Percentiles rank a stretch among this genome's conserved stretches.
Evolutionary conservation across 169 alveolate genomes (phyloP).

Genomic region (Babesia caballi): DNA sequence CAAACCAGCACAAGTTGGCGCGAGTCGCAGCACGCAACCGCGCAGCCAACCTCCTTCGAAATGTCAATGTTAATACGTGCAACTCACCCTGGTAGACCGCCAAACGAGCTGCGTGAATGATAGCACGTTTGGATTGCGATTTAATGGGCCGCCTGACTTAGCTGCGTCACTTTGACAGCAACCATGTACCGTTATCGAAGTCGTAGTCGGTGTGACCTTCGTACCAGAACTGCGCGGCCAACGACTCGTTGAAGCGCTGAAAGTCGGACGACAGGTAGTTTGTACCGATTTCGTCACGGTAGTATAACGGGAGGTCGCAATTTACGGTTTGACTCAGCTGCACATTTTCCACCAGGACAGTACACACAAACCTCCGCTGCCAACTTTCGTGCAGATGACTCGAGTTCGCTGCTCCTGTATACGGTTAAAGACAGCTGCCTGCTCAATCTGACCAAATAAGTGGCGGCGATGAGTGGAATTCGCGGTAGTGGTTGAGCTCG

Average conservation of each 20-base stretch:
- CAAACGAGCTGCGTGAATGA: slow-evolving; percentile 60
- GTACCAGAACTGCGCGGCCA: slow-evolving; percentile 62
- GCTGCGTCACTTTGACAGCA: neutral
- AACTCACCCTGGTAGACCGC: slow-evolving; percentile 44
- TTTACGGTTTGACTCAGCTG: slow-evolving; percentile 12
- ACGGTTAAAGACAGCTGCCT: neutral
- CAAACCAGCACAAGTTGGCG: slow-evolving; percentile 42
- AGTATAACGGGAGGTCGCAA: slow-evolving; percentile 54
- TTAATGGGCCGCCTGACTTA: slow-evolving; percentile 31
- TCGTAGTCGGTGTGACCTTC: slow-evolving; percentile 64
- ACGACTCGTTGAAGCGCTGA: slow-evolving; percentile 20
- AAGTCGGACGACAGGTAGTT: slow-evolving; percentile 38
- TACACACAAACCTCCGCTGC: slow-evolving; percentile 1
- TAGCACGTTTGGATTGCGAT: slow-evolving; percentile 59
- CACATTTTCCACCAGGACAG: neutral
- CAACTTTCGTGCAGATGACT: neutral
- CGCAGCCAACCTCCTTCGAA: slow-evolving; percentile 59
- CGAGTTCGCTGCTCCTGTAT: slow-evolving; percentile 7
- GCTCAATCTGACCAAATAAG: slow-evolving; percentile 38
- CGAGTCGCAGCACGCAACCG: slow-evolving; percentile 49
- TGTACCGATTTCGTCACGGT: slow-evolving; percentile 57
- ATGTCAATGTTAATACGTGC: neutral
- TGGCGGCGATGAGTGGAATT: slow-evolving; percentile 40
- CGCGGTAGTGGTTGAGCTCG: slow-evolving; percentile 53
- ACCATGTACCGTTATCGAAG: slow-evolving; percentile 30